Base-by-base conservation (phyloP, 2,329 filamentous ascomycete species). In the Fonsecaea pugnacius region DNA sequence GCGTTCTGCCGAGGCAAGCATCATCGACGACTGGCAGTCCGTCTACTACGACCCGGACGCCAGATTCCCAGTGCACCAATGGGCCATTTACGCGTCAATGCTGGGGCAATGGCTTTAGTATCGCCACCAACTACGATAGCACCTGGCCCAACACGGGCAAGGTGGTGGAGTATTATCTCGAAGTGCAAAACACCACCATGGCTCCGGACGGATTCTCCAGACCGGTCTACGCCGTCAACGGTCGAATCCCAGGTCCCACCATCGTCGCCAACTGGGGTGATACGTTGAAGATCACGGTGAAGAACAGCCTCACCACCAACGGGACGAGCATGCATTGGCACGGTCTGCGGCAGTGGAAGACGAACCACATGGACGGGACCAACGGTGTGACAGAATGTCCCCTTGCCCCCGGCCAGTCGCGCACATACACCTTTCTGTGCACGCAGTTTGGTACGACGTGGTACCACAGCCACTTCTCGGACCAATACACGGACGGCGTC, bases 231-330 rank as follows among this genome's bases (percentile, higher is more conserved):
- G 66, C 81, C 79, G 27, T 90, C 72, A 89, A 90, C 72, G 84
- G 84, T 8, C 83, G 85, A 52, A 89, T 85, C 66, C 89, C 89
- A 0, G 90, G 88, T 0, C 90, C 89, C 1, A 79, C 82, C 9
- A 85, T 92, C 60, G 81, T 83, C 65, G 88, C 85, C 16, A 83
- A 87, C 73, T 88, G 85, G 85, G 86, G 85, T 18, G 86, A 88
- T 70, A 77, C 69, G 24, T 75, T 88, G 3, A 71, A 75, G 12
- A 75, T 87, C 16, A 83, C 83, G 59, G 81, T 89, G 8, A 83
- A 77, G 46, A 89, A 88, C 72, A 72, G 78, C 61, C 64, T 81
- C 74, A 76, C 76, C 14, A 74, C 79, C 63, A 89, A 89, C 67
- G 86, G 86, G 35, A 88, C 85, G 6, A 80, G 80, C 21, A 83